Evolutionary conservation across 2,329 filamentous ascomycete species (phyloP), one percentile per base, ranked within the genome.

Genomic region (Clonostachys sp.): DNA sequence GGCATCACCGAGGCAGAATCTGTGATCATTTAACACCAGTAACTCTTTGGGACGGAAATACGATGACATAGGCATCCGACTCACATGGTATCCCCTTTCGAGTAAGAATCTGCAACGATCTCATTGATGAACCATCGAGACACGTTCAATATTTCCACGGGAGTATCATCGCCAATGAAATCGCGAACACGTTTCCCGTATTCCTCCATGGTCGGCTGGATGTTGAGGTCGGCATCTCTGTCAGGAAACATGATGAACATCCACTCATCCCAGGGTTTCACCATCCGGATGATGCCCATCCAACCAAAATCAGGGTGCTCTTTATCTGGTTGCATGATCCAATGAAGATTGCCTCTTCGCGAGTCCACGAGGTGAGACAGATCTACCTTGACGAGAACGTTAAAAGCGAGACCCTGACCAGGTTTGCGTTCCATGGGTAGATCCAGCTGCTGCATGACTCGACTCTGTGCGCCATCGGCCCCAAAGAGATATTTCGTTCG

Each of bases 211-310:
- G 68, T 66, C 0, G 75, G 72, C n/a, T 66, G 63, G 48, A 57
- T 56, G 2, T 57, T 59, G 12, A 67, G 51, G 44, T 71, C 62
- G 16, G 59, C 57, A 5, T 66, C 66, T 0, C 65, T 67, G 9
- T 57, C 56, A 0, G 76, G 72, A 14, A 83, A 63, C 14, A 81
- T 58, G 48, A 80, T 77, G 41, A 78, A 77, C 64, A 80, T 70
- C 80, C 80, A 86, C 63, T 85, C 77, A 52, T 76, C 57, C 81
- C 81, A 85, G 0, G 80, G 74, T 62, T 77, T 80, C 5, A 85
- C 79, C 80, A 85, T 84, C 20, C 82, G 67, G 3, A 74, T 66
- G 52, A 80, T 61, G 4, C 59, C 62, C 34, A 65, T 64, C 72
- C 74, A 79, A 0, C 68, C 77, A 61, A 76, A 83, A 0, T 65